Evolutionary conservation across 257 asterid genomes (phyloP).

Genomic region (Solanum lycopersicoides): DNA sequence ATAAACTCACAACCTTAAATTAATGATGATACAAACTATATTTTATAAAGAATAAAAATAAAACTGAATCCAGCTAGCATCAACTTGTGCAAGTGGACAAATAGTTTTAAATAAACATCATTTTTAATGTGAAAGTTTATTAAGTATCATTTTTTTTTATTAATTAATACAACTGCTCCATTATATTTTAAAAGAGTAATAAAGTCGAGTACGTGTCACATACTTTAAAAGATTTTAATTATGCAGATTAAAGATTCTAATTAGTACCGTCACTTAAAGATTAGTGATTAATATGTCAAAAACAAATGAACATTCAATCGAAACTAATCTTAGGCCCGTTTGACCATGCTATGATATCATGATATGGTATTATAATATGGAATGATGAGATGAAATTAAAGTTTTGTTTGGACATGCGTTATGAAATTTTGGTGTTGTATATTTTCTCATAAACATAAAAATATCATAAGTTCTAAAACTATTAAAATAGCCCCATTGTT

Average conservation of each 20-base stretch:
- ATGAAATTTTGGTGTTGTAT: too few species aligned
- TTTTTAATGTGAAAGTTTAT: background rate
- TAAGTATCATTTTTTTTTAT: background rate
- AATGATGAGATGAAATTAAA: too few species aligned
- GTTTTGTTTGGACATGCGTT: too few species aligned
- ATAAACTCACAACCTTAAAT: background rate
- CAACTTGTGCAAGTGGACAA: conserved; percentile 33
- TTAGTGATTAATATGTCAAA: conserved; percentile 9
- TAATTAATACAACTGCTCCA: background rate
- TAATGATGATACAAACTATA: background rate
- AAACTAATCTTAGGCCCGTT: too few species aligned
- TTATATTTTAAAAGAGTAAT: background rate
- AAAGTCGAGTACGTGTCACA: background rate
- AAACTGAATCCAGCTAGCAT: background rate
- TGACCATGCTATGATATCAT: too few species aligned
- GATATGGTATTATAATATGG: too few species aligned
- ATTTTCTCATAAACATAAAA: too few species aligned
- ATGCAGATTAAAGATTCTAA: background rate
- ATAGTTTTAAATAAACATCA: conserved; percentile 4
- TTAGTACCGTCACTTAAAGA: background rate
- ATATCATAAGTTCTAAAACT: too few species aligned
- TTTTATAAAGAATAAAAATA: too few species aligned
- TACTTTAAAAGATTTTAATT: background rate
- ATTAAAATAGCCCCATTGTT: too few species aligned
- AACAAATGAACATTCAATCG: conserved; percentile 80